Evolutionary conservation across 2,329 filamentous ascomycete species (phyloP).

Genomic region (Mycosphaerella sp.): DNA sequence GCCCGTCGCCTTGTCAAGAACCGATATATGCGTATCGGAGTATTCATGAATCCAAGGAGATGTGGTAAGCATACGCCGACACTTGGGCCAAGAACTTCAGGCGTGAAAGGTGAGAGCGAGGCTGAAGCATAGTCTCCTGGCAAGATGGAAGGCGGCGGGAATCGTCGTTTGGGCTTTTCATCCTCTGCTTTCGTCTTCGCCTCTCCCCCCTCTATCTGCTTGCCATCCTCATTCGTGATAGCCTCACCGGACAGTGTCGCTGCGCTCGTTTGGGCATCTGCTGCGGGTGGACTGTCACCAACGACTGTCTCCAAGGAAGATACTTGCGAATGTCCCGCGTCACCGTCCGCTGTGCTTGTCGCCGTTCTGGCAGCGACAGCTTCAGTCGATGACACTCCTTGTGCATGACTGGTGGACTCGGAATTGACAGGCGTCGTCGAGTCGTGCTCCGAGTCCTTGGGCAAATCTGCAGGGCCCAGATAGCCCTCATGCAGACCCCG

Average conservation of each 20-base stretch:
- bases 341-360: conserved; percentile 13
- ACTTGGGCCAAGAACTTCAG: conserved; percentile 66
- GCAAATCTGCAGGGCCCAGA: conserved; percentile 74
- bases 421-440: neutral
- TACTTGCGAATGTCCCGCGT: conserved; percentile 4
- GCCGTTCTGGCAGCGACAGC: conserved; percentile 28
- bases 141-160: conserved; percentile 67
- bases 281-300: neutral
- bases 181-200: conserved; percentile 32
- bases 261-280: neutral
- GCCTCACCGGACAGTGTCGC: conserved; percentile 8
- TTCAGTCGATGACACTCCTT: conserved; percentile 19
- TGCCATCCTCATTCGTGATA: conserved; percentile 2
- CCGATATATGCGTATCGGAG: conserved; percentile 75
- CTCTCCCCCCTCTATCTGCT: conserved; percentile 22
- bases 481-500: conserved; percentile 92
- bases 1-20: conserved; percentile 79
- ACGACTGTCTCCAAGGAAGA: conserved; percentile 12
- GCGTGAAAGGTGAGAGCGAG: conserved; percentile 58
- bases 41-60: conserved; percentile 86
- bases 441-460: conserved; percentile 34
- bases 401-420: conserved; percentile 9
- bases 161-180: conserved; percentile 48
- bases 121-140: conserved; percentile 65
- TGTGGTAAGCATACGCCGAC: conserved; percentile 74